Percentiles rank a stretch among this genome's conserved stretches.
Conservation (phyloP, 305 asterid genomes). For the Nicotiana rustica region DNA sequence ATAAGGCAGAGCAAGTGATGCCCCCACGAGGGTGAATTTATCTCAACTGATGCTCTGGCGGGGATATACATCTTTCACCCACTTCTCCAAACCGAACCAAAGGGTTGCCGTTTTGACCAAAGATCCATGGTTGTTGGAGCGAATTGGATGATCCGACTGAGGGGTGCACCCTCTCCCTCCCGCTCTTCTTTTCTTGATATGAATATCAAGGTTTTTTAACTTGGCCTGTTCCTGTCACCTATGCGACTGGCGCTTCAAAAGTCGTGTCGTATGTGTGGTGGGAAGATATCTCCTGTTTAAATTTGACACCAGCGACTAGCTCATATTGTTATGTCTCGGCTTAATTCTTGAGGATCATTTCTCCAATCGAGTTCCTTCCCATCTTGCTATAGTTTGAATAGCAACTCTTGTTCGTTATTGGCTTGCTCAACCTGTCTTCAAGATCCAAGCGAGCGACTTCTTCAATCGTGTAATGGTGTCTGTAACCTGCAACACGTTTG, state of each 20-base stretch:
- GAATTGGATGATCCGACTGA: too few relatives aligned
- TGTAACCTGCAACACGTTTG: background rate
- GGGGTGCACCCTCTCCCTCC: too few relatives aligned
- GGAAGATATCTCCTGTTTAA: background rate
- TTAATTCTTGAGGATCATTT: background rate
- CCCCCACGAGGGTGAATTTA: background rate
- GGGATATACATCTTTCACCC: background rate
- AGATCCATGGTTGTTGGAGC: too few relatives aligned
- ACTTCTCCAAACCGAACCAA: background rate
- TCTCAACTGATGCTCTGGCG: background rate
- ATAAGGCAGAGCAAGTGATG: background rate
- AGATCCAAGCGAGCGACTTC: background rate
- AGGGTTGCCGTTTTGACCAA: too few relatives aligned
- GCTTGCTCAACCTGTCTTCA: background rate
- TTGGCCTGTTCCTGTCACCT: background rate
- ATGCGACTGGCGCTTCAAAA: too few relatives aligned
- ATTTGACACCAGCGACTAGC: conserved; percentile 9
- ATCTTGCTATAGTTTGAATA: background rate
- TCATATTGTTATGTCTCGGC: background rate
- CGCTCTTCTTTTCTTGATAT: too few relatives aligned
- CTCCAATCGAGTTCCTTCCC: background rate
- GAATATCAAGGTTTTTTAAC: background rate
- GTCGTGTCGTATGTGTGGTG: background rate
- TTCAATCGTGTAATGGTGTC: background rate
- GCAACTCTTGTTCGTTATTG: background rate